Evolutionary conservation across 1,139 yeast genomes (phyloP).

Genomic region (Blastobotrys capitulatus): DNA sequence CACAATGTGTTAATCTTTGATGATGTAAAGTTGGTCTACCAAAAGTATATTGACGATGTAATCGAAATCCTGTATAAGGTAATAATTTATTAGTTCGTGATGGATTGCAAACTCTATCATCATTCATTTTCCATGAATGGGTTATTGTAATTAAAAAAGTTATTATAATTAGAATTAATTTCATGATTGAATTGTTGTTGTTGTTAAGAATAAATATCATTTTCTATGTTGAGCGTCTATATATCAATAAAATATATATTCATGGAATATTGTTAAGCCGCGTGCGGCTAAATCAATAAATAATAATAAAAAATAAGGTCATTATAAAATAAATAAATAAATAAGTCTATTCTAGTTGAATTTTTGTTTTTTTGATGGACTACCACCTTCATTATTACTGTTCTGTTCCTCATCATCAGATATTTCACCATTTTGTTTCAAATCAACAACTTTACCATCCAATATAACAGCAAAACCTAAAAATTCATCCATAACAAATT

Average conservation of each 20-base stretch:
- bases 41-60: conserved; percentile 45
- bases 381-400: neutral
- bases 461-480: conserved; percentile 16
- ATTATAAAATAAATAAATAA: neutral
- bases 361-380: neutral
- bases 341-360: neutral
- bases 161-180: too few species aligned
- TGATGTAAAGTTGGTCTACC: conserved; percentile 44
- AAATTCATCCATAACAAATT: conserved; percentile 25
- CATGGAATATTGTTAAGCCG: neutral
- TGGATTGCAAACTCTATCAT: conserved; percentile 40
- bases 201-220: too few species aligned
- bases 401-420: too few species aligned
- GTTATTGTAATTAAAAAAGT: neutral
- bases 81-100: conserved; percentile 25
- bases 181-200: neutral
- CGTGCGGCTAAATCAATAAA: too few species aligned
- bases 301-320: too few species aligned
- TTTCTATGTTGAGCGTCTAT: neutral
- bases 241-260: neutral
- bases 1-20: conserved; percentile 50
- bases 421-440: neutral
- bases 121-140: conserved; percentile 19
- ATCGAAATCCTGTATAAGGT: conserved; percentile 56
- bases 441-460: neutral